Percentiles rank a stretch among this genome's conserved stretches.
phyloP scores from a whole-genome alignment of 257 asterid species.

The Schizonepeta tenuifolia region DNA sequence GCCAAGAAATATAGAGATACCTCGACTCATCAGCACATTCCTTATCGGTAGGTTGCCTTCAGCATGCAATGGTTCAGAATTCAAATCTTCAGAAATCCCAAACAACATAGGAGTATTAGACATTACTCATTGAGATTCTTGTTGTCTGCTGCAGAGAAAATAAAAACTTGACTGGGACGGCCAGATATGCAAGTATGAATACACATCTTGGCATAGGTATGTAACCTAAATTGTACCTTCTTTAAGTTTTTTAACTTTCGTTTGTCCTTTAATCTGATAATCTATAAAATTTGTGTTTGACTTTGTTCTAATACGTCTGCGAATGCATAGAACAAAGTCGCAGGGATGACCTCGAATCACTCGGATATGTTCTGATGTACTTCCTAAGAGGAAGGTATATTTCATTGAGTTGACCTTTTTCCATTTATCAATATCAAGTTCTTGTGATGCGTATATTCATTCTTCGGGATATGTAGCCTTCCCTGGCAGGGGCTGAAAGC shows the following conservation, averaged over 20 bases:
- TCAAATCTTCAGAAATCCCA: not conserved
- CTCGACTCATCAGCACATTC: constrained; percentile 81
- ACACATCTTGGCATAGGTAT: constrained; percentile 93
- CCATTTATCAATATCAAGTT: not conserved
- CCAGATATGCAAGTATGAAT: constrained; percentile 94
- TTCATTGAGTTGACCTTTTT: not conserved
- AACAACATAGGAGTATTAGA: not conserved
- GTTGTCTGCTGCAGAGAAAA: constrained; percentile 64
- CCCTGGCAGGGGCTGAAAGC: constrained; percentile 99
- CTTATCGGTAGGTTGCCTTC: constrained; percentile 63
- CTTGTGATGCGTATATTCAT: constrained; percentile 33
- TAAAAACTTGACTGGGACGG: constrained; percentile 90
- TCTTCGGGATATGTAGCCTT: constrained; percentile 56
- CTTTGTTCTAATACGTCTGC: constrained; percentile 34
- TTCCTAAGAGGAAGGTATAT: constrained; percentile 86
- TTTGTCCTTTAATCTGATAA: not conserved
- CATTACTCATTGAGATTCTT: constrained; percentile 7
- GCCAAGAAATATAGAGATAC: constrained; percentile 91
- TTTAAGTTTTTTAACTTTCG: constrained; percentile 3
- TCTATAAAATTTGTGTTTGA: constrained; percentile 10
- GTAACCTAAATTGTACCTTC: constrained; percentile 22
- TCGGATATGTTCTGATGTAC: constrained; percentile 93
- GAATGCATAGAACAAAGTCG: constrained; percentile 81
- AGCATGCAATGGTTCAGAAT: not conserved
- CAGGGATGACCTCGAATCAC: constrained; percentile 95